These are phyloP conservation scores for Rhytidhysteron rufulum DNA, from an alignment of 2,329 filamentous ascomycete genomes.

Conservation along the genomic window DNA sequence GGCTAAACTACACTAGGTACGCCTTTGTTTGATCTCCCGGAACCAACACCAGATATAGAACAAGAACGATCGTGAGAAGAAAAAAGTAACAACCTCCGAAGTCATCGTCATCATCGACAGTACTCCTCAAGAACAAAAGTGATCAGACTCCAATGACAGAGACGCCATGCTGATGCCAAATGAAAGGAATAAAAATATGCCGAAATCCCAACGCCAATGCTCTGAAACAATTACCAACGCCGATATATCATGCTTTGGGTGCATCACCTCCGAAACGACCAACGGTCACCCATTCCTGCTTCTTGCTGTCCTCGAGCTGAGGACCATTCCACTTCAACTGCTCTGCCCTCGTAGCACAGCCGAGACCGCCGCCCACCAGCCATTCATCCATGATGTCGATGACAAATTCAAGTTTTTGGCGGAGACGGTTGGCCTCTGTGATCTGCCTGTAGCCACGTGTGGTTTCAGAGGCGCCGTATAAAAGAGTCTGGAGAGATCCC, in stretches of 20 bases:
- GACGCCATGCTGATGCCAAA: not conserved
- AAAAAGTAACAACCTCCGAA: no score
- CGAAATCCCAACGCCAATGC: conserved; percentile 1
- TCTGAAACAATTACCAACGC: conserved; percentile 1
- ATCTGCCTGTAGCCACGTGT: conserved; percentile 52
- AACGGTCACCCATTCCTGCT: conserved; percentile 47
- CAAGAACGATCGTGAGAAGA: no score
- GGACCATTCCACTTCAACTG: conserved; percentile 42
- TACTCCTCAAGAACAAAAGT: no score
- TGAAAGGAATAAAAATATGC: not conserved
- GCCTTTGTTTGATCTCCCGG: no score
- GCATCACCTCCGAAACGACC: conserved; percentile 47
- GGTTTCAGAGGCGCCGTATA: conserved; percentile 56
- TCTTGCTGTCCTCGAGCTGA: conserved; percentile 41
- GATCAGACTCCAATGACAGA: no score
- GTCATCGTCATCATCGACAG: no score
- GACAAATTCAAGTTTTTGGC: conserved; percentile 71
- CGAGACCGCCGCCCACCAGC: conserved; percentile 66
- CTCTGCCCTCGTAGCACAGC: conserved; percentile 40
- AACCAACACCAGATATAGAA: no score
- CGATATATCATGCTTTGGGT: conserved; percentile 13
- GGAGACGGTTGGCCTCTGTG: conserved; percentile 67
- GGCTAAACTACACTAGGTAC: no score
- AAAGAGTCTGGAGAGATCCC: conserved; percentile 67
- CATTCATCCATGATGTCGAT: conserved; percentile 66